Base-by-base conservation (phyloP, 345 rosid species). In the Ailanthus altissimus region DNA sequence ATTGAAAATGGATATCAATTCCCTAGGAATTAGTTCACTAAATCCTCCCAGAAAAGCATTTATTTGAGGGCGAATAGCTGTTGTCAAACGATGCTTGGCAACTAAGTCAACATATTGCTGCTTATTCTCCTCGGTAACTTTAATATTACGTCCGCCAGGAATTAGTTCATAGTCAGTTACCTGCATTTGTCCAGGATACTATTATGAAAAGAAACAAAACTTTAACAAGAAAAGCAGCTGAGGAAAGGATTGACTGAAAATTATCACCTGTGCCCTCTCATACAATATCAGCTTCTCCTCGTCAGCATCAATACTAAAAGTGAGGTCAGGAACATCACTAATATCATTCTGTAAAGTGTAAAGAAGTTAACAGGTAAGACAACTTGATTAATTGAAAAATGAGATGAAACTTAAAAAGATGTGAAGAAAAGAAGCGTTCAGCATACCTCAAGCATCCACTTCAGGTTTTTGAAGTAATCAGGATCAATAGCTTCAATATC, bases 401-500 rank as follows among this genome's bases (percentile, higher is more conserved):
- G 54, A 32, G 21, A 49, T 23, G 13, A 59, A 42, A 47, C 9
- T 40, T 42, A 23, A 21, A 32, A 77, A 40, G 65, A 47, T 57
- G 49, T 0, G 46, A 28, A 16, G 12, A 16, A 63, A 67, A 62
- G 32, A 36, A 51, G 68, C 38, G 40, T 18, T 36, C 45, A 18
- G 62, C 73, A 73, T 83, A 95, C 99, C 99, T 95, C 98, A 58
- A 95, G 94, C 98, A 93, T 92, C 99, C 99, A 95, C 84, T 95
- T 95, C 58, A 95, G 87, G 79, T 84, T 88, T 79, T 87, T 95
- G 79, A 89, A 95, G 82, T 92, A 95, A 79, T 84, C 92, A 3
- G 99, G 99, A 84, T 95, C 99, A 62, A 93, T 93, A 73, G 99
- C 99, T 90, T 95, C 99, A 78, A 95, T 93, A 78, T 95, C 98